Evolutionary conservation across 306 rosid genomes (phyloP), one percentile per base, ranked within the genome.

Genomic region (Begonia fuchsioides): DNA sequence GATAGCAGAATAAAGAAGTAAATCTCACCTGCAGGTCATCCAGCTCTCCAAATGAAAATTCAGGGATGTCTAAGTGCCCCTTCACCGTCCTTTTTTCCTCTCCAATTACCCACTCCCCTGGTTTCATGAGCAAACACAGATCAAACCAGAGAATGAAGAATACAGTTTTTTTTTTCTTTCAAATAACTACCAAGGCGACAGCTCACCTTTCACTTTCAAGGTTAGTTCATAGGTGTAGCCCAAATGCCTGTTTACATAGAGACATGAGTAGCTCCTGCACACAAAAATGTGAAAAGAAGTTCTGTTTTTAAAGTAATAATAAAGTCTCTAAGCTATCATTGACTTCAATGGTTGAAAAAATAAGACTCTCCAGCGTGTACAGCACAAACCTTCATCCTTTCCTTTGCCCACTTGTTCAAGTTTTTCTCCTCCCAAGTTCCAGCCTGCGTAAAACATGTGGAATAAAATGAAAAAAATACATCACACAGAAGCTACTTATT

Each of bases 351-450:
- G 35, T 6, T 26, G 1, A 26, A n/a, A n/a, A n/a, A n/a, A n/a
- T n/a, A n/a, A n/a, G n/a, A n/a, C n/a, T n/a, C n/a, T n/a, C n/a
- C n/a, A n/a, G n/a, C n/a, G n/a, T n/a, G n/a, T n/a, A n/a, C n/a
- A n/a, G 43, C 13, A 15, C 62, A 52, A 50, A 76, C 94, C 90
- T 79, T 86, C 40, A 82, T 76, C 68, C 96, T 72, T 19, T 74
- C 75, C 44, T 76, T 50, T 8, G 96, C 93, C 96, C 96, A 86
- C 51, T 58, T 66, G 65, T 76, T 74, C 14, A 86, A 67, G 63
- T 67, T 74, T 62, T 72, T 81, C 72, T 86, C 96, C 75, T 86
- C 96, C 96, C 96, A 86, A 46, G 96, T 86, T 20, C 96, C 96
- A 54, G 96, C 96, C 95, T 84, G 60, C 56, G 62, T 10, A 55